Base-by-base conservation (phyloP, 306 rosid genomes). In the Ormosia semicastrata region DNA sequence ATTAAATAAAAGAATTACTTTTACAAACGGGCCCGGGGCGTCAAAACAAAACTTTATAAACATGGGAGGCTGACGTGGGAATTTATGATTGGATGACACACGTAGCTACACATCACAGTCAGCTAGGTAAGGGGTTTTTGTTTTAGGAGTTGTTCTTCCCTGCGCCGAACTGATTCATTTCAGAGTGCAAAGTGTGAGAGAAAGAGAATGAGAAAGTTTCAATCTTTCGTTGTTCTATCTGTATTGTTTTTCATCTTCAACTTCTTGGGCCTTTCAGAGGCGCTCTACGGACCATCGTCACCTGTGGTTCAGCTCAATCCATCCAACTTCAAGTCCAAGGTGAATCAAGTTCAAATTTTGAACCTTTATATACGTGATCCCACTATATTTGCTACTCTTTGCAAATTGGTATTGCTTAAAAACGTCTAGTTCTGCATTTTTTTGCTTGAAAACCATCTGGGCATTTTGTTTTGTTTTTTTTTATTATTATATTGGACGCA, bases 281-380 rank as follows among this genome's bases (percentile, higher is more conserved):
- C 99, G 2, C 94, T 96, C 36, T 96, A 96, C 69, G 99, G 97
- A 36, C 58, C 98, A 0, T 96, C 99, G 1, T 86, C 99, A 37
- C 98, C 99, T 3, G 99, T 96, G 66, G 71, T 96, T 88, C 98
- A 94, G 89, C 94, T 96, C 36, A 91, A 90, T 84, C 88, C 98
- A 7, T 85, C 98, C 66, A 96, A 96, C 88, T 96, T 96, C 92
- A 94, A 96, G 93, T 89, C 98, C 77, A 94, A 96, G 98, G 99
- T 93, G 43, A 70, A 65, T 62, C 15, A 52, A 47, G 36, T 80
- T 84, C 73, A 13, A 3, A n/a, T 3, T 82, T 44, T 36, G 2
- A 7, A 2, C 1, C 30, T 62, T 76, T 50, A 43, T 41, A 9
- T 57, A 82, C 18, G 44, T 77, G 41, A 83, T 88, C 71, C 47